phyloP scores from a whole-genome alignment of 306 rosid species.

The Lotus japonicus region DNA sequence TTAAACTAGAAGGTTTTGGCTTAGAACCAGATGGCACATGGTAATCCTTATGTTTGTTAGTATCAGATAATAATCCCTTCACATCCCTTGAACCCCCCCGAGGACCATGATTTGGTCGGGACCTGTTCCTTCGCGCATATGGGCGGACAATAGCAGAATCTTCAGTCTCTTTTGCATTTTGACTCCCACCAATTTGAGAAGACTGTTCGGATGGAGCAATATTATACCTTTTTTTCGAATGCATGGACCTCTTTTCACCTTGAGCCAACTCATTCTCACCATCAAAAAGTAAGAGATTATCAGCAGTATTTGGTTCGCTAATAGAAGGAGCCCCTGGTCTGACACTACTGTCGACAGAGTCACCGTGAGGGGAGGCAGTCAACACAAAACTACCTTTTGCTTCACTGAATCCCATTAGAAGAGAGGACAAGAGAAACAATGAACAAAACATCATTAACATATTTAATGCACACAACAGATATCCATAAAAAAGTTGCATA shows the following conservation, averaged over 20 bases:
- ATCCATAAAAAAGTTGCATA: slow-evolving; percentile 17
- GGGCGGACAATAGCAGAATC: slow-evolving; percentile 92
- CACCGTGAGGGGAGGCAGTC: slow-evolving; percentile 98
- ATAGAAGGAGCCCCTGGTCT: slow-evolving; percentile 74
- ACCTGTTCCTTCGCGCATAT: slow-evolving; percentile 93
- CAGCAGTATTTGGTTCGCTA: slow-evolving; percentile 93
- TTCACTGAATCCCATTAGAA: slow-evolving; percentile 53
- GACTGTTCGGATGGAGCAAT: slow-evolving; percentile 79
- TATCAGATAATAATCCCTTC: slow-evolving; percentile 48
- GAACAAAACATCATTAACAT: neutral
- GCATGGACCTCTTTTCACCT: slow-evolving; percentile 57
- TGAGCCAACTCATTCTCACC: slow-evolving; percentile 64
- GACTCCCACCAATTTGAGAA: slow-evolving; percentile 76
- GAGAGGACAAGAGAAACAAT: slow-evolving; percentile 7
- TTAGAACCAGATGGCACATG: slow-evolving; percentile 47
- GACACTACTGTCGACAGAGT: slow-evolving; percentile 97
- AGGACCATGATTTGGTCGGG: slow-evolving; percentile 80
- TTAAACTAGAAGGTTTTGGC: slow-evolving; percentile 54
- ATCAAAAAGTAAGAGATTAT: slow-evolving; percentile 84
- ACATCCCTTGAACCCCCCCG: slow-evolving; percentile 56
- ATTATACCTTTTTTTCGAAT: slow-evolving; percentile 49
- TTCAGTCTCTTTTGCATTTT: slow-evolving; percentile 81
- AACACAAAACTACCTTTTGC: slow-evolving; percentile 95
- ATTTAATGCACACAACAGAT: slow-evolving; percentile 2
- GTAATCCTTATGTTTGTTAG: slow-evolving; percentile 53